Conservation (phyloP, 2,329 filamentous ascomycete genomes). For the Pseudogymnoascus sp. region DNA sequence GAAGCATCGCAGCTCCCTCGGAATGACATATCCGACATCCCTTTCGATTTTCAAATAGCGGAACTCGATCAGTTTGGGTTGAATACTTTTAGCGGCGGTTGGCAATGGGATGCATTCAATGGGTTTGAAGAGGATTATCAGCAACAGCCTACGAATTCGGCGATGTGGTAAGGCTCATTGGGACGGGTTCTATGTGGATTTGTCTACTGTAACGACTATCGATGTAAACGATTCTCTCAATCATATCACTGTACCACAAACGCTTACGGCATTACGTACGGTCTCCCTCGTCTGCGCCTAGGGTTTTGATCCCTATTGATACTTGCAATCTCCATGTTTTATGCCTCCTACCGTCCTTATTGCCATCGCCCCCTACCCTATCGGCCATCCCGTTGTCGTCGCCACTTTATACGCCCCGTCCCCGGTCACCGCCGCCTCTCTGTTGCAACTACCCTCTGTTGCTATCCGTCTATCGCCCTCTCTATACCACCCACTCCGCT, state of each 20-base stretch:
- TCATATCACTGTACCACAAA: neutral
- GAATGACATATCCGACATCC: neutral
- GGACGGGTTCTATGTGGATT: neutral
- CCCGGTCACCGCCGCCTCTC: neutral
- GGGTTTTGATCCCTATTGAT: neutral
- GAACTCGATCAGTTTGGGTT: constrained; percentile 5
- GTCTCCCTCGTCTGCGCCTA: neutral
- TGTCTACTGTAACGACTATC: neutral
- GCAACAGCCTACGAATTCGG: neutral
- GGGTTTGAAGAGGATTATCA: neutral
- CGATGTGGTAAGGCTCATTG: neutral
- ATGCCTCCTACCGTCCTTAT: neutral
- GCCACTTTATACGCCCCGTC: neutral
- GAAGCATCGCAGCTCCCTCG: neutral
- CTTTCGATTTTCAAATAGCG: constrained; percentile 1
- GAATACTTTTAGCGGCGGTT: neutral
- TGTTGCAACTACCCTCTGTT: neutral
- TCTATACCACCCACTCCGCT: neutral
- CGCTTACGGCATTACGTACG: neutral
- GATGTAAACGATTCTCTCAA: neutral
- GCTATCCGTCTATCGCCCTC: neutral
- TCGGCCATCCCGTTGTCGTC: neutral
- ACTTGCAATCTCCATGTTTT: neutral
- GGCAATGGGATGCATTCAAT: constrained; percentile 2
- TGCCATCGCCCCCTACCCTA: neutral